These are phyloP conservation scores for Pythium coloratum DNA, from an alignment of 352 stramenopile genomes.

Conservation along the genomic window DNA sequence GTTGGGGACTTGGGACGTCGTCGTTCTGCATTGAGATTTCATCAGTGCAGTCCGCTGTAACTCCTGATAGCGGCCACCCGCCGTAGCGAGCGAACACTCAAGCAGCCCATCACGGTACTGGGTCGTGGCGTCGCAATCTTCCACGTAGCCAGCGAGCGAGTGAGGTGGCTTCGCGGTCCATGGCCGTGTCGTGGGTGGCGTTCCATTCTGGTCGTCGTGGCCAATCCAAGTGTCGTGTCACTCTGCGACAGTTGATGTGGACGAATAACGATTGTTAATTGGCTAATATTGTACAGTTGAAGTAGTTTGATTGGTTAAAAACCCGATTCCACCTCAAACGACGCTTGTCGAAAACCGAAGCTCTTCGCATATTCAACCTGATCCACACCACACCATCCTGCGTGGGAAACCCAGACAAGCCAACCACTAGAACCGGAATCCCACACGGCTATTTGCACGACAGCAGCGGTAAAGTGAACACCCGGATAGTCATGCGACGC, in stretches of 20 bases:
- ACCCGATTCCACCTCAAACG: neutral
- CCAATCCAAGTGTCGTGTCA: conserved; percentile 17
- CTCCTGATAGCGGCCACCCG: too few relatives aligned
- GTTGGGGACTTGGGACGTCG: too few relatives aligned
- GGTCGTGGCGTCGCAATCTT: neutral
- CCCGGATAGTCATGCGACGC: neutral
- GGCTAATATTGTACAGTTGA: conserved; percentile 11
- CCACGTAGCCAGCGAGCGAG: neutral
- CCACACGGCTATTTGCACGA: neutral
- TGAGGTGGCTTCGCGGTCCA: neutral
- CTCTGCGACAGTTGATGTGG: conserved; percentile 23
- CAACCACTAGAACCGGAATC: conserved; percentile 5
- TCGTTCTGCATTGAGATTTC: too few relatives aligned
- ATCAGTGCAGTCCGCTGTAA: too few relatives aligned
- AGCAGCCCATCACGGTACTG: neutral
- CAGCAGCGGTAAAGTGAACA: neutral
- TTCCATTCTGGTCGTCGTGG: neutral
- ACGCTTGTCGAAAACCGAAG: conserved; percentile 4
- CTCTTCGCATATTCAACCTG: conserved; percentile 15
- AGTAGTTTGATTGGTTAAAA: conserved; percentile 18
- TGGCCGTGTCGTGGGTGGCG: neutral
- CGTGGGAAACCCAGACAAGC: neutral
- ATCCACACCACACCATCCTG: neutral
- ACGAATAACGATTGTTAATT: conserved; percentile 12
- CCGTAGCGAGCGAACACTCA: too few relatives aligned